Evolutionary conservation across 345 rosid species (phyloP).

Genomic region (Erodium maritimum): DNA sequence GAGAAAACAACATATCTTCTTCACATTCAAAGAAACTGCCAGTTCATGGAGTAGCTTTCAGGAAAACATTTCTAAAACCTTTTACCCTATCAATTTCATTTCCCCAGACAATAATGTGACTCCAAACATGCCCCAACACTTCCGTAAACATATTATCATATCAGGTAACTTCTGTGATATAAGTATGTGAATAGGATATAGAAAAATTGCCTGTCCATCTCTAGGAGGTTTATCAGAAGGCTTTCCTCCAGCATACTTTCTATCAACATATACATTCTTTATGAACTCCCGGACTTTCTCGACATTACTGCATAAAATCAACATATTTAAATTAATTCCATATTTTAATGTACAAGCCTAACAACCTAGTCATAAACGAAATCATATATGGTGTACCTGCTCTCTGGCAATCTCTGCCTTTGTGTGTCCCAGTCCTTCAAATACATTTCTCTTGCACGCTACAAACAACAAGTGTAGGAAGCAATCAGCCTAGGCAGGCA

Average conservation of each 20-base stretch:
- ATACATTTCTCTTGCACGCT: conserved; percentile 92
- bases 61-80: not conserved
- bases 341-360: conserved; percentile 4
- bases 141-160: not conserved
- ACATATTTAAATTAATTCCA: conserved; percentile 2
- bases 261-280: conserved; percentile 70
- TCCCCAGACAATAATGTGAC: not conserved
- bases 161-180: not conserved
- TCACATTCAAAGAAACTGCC: too few relatives aligned
- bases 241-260: conserved; percentile 61
- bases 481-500: conserved; percentile 13
- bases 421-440: conserved; percentile 78
- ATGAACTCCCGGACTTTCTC: conserved; percentile 77
- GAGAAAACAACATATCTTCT: too few relatives aligned
- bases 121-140: not conserved
- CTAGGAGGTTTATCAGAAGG: conserved; percentile 56
- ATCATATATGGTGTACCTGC: conserved; percentile 40
- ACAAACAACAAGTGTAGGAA: conserved; percentile 15
- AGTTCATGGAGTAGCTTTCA: too few relatives aligned
- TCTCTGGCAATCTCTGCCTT: conserved; percentile 78
- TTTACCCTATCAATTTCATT: not conserved
- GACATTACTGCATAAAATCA: conserved; percentile 48
- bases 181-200: not conserved
- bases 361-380: not conserved
- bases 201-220: conserved; percentile 52